Evolutionary conservation across 164 flowering plant genomes (phyloP), one percentile per base, ranked within the genome.

Genomic region (Magnolia sinica): DNA sequence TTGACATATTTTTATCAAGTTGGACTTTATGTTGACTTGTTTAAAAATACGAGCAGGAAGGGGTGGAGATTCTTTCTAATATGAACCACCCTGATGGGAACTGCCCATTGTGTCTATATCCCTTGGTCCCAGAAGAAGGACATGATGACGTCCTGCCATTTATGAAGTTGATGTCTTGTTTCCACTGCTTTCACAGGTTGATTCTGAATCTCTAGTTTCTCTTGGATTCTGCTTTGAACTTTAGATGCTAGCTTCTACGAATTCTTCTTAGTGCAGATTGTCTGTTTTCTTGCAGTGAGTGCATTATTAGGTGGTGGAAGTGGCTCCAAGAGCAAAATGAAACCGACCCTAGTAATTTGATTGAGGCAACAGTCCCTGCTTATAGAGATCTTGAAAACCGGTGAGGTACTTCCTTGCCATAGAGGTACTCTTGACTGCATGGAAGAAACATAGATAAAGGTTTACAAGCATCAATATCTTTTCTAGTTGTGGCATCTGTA

Each of bases 81-180:
- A 91, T 95, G 96, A 95, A 95, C 82, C 97, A 93, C 72, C 98
- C 98, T 16, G 98, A 95, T 82, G 97, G 98, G 31, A 81, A 91
- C 83, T 95, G 98, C 74, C 98, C 98, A 8, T 74, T 95, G 78
- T 95, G 98, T 84, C 85, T 93, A 78, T 81, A 80, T 82, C 93
- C 94, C 61, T 84, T 95, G 84, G 81, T 91, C 74, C 72, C 82
- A 63, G 91, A 89, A 77, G 87, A 84, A 83, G 82, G 71, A 55
- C 68, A 82, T 7, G 55, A 74, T 64, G 70, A 81, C 37, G 22
- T 66, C 3, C 52, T 82, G 80, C 92, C 98, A 69, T 95, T 91
- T 81, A 95, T 95, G 98, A 95, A 95, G 91, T 79, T 95, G 86
- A 95, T 95, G 98, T 95, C 98, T 79, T 95, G 98, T 83, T 95